phyloP scores from a whole-genome alignment of 129 eudicot species.

The Flaveria bidentis region DNA sequence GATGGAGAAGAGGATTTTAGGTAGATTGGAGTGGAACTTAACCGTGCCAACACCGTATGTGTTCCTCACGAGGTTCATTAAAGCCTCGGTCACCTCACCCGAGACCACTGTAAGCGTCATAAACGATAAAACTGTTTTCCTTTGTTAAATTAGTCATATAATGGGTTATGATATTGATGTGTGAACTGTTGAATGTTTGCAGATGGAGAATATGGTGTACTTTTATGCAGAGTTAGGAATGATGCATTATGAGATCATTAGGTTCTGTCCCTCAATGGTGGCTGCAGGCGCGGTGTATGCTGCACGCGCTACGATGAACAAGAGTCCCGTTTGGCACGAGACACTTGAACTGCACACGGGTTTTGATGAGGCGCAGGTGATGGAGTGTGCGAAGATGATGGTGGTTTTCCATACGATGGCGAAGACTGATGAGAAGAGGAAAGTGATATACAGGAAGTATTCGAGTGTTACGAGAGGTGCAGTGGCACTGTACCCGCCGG shows the following conservation, averaged over 20 bases:
- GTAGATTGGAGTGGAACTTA: conserved; percentile 69
- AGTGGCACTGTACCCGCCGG: conserved; percentile 66
- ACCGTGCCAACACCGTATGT: conserved; percentile 91
- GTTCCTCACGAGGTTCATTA: conserved; percentile 72
- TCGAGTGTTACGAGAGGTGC: conserved; percentile 45
- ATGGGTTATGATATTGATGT: background rate
- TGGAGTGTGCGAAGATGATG: conserved; percentile 68
- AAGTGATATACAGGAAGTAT: conserved; percentile 65
- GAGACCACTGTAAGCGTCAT: conserved; percentile 32
- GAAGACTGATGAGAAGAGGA: conserved; percentile 50
- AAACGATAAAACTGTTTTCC: too few relatives aligned
- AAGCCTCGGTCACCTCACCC: conserved; percentile 48
- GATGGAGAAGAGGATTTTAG: conserved; percentile 71
- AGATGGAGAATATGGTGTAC: conserved; percentile 69
- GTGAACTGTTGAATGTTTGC: background rate
- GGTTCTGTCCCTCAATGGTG: conserved; percentile 74
- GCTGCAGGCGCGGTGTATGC: conserved; percentile 91
- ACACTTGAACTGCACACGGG: conserved; percentile 75
- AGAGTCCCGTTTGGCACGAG: conserved; percentile 66
- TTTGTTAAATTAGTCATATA: background rate
- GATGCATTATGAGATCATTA: conserved; percentile 62
- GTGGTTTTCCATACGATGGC: conserved; percentile 55
- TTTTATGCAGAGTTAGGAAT: conserved; percentile 77
- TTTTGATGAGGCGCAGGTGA: conserved; percentile 58
- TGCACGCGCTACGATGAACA: conserved; percentile 61